phyloP scores from a whole-genome alignment of 768 basidiomycete species.

The Mycena galopus region DNA sequence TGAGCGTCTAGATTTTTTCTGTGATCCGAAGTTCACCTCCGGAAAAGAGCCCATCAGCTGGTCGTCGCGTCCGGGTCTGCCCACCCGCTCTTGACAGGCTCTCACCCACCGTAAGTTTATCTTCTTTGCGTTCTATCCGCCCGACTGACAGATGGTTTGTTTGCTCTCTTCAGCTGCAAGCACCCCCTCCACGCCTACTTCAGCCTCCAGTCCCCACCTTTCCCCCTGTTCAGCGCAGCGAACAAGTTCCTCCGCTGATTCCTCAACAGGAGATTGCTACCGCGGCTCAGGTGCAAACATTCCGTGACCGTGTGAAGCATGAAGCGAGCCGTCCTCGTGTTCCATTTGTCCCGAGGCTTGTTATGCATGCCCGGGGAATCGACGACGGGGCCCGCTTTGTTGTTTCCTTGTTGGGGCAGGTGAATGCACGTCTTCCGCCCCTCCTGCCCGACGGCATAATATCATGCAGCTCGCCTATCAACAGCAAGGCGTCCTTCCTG shows the following conservation, averaged over 20 bases:
- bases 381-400: background rate
- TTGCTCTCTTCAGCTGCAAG: background rate
- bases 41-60: background rate
- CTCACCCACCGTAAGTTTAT: background rate
- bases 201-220: background rate
- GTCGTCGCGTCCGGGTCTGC: background rate
- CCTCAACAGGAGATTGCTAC: background rate
- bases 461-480: background rate
- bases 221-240: background rate
- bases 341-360: background rate
- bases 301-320: background rate
- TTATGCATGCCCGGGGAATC: background rate
- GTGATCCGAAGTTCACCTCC: background rate
- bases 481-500: background rate
- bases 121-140: background rate
- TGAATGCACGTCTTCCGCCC: background rate
- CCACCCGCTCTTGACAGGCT: background rate
- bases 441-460: background rate
- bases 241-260: background rate
- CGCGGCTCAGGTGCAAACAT: background rate
- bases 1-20: background rate
- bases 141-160: too few species aligned
- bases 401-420: background rate
- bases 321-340: background rate
- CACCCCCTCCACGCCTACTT: background rate